These are phyloP conservation scores for Setaria italica DNA, from an alignment of 202 grass and related monocot genomes.

Conservation along the genomic window DNA sequence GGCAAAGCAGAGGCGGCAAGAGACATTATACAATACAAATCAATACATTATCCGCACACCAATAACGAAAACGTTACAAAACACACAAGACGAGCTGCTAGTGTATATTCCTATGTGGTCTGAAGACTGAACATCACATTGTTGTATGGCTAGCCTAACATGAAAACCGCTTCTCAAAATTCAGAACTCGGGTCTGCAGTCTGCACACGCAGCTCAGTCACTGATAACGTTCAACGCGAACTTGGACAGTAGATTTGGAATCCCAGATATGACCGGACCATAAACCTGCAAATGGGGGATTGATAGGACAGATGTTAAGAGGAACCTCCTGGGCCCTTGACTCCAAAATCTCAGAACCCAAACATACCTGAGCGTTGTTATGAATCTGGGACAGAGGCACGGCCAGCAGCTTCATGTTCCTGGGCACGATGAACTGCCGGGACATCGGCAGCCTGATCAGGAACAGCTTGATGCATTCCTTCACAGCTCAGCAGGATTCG, in stretches of 20 bases:
- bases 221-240: slow-evolving; percentile 57
- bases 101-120: not conserved
- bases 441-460: slow-evolving; percentile 58
- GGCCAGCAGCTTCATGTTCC: slow-evolving; percentile 63
- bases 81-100: not conserved
- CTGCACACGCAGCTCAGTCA: slow-evolving; percentile 18
- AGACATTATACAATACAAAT: not conserved
- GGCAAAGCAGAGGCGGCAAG: not conserved
- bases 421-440: slow-evolving; percentile 55
- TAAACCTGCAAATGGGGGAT: slow-evolving; percentile 48
- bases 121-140: not conserved
- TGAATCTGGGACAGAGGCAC: slow-evolving; percentile 65
- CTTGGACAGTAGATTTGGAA: slow-evolving; percentile 62
- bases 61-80: not conserved
- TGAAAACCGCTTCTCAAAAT: not conserved
- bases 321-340: not conserved
- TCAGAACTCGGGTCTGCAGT: too few relatives aligned
- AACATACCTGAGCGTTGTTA: slow-evolving; percentile 54
- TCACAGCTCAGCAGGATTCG: not conserved
- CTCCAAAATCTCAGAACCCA: not conserved
- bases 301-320: not conserved
- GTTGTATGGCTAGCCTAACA: not conserved
- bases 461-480: slow-evolving; percentile 81
- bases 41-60: not conserved
- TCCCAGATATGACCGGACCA: slow-evolving; percentile 59